A percentile compares a stretch with the other conserved stretches of the same genome.
phyloP scores from a whole-genome alignment of 805 yeast genomes.

The Teunomyces tritomae region DNA sequence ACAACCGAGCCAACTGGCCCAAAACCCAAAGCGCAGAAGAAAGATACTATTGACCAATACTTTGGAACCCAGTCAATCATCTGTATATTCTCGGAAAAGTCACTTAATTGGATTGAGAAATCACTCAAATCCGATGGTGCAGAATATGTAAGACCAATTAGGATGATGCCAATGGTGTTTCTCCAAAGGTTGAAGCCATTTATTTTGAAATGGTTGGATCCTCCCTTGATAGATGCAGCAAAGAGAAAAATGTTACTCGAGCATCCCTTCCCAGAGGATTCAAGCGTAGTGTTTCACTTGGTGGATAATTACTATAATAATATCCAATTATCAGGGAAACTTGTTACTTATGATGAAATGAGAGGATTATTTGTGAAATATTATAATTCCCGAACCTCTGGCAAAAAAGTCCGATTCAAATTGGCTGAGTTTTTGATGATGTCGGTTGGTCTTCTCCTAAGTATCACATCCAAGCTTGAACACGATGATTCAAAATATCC shows the following conservation, averaged over 20 bases:
- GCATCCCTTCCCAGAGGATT: slow-evolving; percentile 22
- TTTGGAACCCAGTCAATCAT: slow-evolving; percentile 38
- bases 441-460: slow-evolving; percentile 27
- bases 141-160: slow-evolving; percentile 21
- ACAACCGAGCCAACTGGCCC: background rate
- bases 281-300: slow-evolving; percentile 22
- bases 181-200: slow-evolving; percentile 15
- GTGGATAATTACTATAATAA: slow-evolving; percentile 22
- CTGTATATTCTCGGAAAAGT: slow-evolving; percentile 32
- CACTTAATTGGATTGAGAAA: slow-evolving; percentile 30
- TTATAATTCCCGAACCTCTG: slow-evolving; percentile 13
- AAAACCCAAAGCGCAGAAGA: background rate
- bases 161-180: slow-evolving; percentile 27
- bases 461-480: slow-evolving; percentile 8
- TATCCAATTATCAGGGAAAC: slow-evolving; percentile 19
- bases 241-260: slow-evolving; percentile 18
- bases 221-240: slow-evolving; percentile 21
- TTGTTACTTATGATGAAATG: slow-evolving; percentile 17
- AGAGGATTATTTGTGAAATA: slow-evolving; percentile 22
- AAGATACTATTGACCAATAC: slow-evolving; percentile 15
- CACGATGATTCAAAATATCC: background rate
- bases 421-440: slow-evolving; percentile 33
- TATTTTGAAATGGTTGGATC: slow-evolving; percentile 29
- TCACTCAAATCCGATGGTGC: slow-evolving; percentile 21
- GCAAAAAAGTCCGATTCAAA: slow-evolving; percentile 16